These are phyloP conservation scores for Scytalidium sp. DNA, from an alignment of 2,329 filamentous ascomycete genomes.

Conservation along the genomic window DNA sequence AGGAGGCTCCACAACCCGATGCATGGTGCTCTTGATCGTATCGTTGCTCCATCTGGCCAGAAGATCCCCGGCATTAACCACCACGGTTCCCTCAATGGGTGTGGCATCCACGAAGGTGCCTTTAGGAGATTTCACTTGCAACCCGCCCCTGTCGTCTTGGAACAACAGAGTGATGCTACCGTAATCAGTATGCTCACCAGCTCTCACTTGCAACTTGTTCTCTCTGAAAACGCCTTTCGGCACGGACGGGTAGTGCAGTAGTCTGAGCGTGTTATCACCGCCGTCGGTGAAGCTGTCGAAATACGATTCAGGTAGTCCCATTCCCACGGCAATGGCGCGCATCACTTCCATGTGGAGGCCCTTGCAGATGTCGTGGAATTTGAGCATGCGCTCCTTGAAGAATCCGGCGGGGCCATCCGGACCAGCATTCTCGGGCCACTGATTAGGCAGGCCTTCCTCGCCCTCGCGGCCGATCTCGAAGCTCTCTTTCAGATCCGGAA, in stretches of 20 bases:
- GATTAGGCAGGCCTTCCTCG: constrained; percentile 64
- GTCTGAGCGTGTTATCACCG: constrained; percentile 58
- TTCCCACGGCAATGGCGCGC: constrained; percentile 79
- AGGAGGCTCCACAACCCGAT: constrained; percentile 86
- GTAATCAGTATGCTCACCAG: constrained; percentile 53
- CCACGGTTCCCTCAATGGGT: constrained; percentile 76
- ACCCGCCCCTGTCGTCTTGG: constrained; percentile 48
- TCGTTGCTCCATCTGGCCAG: constrained; percentile 89
- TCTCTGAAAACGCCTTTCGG: constrained; percentile 46
- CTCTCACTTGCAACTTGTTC: constrained; percentile 43
- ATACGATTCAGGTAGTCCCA: constrained; percentile 67
- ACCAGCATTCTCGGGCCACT: constrained; percentile 66
- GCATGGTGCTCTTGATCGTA: constrained; percentile 84
- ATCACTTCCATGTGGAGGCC: constrained; percentile 73
- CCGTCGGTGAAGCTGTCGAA: constrained; percentile 74
- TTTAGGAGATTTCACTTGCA: constrained; percentile 63
- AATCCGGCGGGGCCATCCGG: constrained; percentile 24
- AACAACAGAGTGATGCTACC: constrained; percentile 49
- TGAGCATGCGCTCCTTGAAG: constrained; percentile 71
- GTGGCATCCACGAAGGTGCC: constrained; percentile 80
- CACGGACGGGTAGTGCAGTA: constrained; percentile 56
- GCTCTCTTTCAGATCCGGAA: constrained; percentile 64
- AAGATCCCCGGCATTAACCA: constrained; percentile 87
- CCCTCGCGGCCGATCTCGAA: constrained; percentile 62
- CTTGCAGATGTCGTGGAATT: constrained; percentile 75